phyloP scores from a whole-genome alignment of 768 basidiomycete genomes.

The Hypholoma fasciculare region DNA sequence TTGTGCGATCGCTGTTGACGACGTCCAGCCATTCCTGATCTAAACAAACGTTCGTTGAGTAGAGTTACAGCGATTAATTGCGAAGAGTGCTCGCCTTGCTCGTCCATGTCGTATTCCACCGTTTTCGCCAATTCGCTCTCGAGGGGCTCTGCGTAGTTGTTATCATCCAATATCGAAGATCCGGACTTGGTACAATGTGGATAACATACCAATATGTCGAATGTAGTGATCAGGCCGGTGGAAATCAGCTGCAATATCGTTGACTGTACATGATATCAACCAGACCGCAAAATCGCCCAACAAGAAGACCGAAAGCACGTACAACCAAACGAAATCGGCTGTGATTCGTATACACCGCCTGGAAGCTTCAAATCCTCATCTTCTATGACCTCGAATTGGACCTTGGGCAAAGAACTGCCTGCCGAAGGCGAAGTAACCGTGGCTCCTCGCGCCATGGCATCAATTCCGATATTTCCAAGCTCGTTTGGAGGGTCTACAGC shows the following conservation, averaged over 20 bases:
- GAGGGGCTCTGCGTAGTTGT: constrained; percentile 65
- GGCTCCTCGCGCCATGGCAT: constrained; percentile 38
- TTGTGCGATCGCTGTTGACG: constrained; percentile 80
- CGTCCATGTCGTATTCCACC: constrained; percentile 99
- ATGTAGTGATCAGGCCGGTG: constrained; percentile 83
- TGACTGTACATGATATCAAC: constrained; percentile 25
- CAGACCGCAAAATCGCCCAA: background rate
- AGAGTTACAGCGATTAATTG: background rate
- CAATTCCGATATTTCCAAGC: background rate
- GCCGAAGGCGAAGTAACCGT: constrained; percentile 27
- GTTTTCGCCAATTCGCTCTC: constrained; percentile 90
- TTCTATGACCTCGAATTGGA: constrained; percentile 65
- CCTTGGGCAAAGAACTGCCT: constrained; percentile 52
- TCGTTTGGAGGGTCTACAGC: background rate
- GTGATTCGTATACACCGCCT: constrained; percentile 61
- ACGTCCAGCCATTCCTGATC: constrained; percentile 95
- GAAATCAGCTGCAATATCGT: constrained; percentile 64
- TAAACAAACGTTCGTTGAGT: constrained; percentile 24
- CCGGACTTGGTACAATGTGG: background rate
- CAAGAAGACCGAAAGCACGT: constrained; percentile 26
- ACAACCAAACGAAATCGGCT: constrained; percentile 76
- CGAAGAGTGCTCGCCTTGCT: constrained; percentile 67
- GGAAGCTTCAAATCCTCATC: constrained; percentile 63
- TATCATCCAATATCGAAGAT: constrained; percentile 7
- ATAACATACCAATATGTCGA: constrained; percentile 74